Evolutionary conservation across 257 asterid species (phyloP), one percentile per base, ranked within the genome.

Genomic region (Avicennia marina): DNA sequence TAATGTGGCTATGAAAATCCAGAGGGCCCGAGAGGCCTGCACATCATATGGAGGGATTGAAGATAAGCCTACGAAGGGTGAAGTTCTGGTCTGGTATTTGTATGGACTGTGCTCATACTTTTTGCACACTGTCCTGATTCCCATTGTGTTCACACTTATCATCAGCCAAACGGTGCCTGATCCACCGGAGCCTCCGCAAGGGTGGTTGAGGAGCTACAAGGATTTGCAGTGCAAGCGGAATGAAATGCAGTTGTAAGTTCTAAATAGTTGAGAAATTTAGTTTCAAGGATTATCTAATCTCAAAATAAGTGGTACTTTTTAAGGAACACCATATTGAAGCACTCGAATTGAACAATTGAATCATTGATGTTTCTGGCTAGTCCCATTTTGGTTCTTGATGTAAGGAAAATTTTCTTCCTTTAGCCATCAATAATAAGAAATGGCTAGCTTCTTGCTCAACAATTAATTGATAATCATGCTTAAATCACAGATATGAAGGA

Each of bases 51-150:
- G 60, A 43, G 83, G 50, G 26, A 26, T 29, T 34, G 86, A 82
- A 39, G 87, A 64, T 15, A 81, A 75, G 72, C 95, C 96, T 12
- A 46, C 78, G 0, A 85, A 67, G 72, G 68, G 71, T 27, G 96
- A 85, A 69, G 78, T 83, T 56, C 38, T 83, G 49, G 68, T 69
- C 0, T 89, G 96, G 96, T 79, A 81, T 66, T 64, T 83, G 69
- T 83, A 85, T 67, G 96, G 83, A n/a, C 62, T 83, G 12, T 89
- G 95, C 77, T 85, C 95, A 1, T 89, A 85, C 46, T 89, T 85
- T 53, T 79, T 85, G 42, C 94, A 79, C 8, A 77, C 94, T 0
- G 90, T 89, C 33, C 66, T 89, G 26, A 72, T 85, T 71, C 96
- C 96, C 20, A 75, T 89, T 4, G 75, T 85, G 6, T 89, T 85